A percentile compares a stretch with the other conserved stretches of the same genome.
Evolutionary conservation across 371 early-diverging fungal species (phyloP).

Genomic region (Mucor irregularis): DNA sequence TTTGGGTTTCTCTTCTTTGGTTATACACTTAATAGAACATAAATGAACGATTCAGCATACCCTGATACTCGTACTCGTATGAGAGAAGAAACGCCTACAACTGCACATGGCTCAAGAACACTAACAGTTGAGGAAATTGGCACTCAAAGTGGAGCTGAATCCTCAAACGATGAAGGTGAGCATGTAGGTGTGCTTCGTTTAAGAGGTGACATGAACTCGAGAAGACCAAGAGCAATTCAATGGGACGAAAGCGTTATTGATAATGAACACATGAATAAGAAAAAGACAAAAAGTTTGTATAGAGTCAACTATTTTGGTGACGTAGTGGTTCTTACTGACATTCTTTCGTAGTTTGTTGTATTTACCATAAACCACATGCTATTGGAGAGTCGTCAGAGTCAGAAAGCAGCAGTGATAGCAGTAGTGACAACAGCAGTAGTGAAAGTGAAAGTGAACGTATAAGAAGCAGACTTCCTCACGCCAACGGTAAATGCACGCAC

Average conservation of each 20-base stretch:
- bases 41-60: slow-evolving; percentile 5
- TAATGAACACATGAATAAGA: slow-evolving; percentile 82
- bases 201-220: slow-evolving; percentile 48
- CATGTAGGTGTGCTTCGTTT: slow-evolving; percentile 52
- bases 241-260: slow-evolving; percentile 88
- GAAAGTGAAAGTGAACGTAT: slow-evolving; percentile 31
- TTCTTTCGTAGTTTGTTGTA: slow-evolving; percentile 78
- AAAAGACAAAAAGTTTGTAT: slow-evolving; percentile 82
- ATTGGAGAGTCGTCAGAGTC: slow-evolving; percentile 75
- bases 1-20: background rate
- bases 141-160: slow-evolving; percentile 9
- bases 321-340: slow-evolving; percentile 27
- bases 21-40: background rate
- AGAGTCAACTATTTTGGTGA: slow-evolving; percentile 51
- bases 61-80: slow-evolving; percentile 19
- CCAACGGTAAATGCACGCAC: slow-evolving; percentile 31
- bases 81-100: slow-evolving; percentile 27
- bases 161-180: slow-evolving; percentile 24
- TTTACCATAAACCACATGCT: slow-evolving; percentile 73
- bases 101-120: slow-evolving; percentile 42
- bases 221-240: slow-evolving; percentile 58
- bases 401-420: slow-evolving; percentile 42
- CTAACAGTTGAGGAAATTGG: slow-evolving; percentile 29
- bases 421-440: slow-evolving; percentile 37
- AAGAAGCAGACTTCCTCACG: too few species aligned